Evolutionary conservation across 805 yeast genomes (phyloP), one percentile per base, ranked within the genome.

Genomic region (Kuraishia floccosa): DNA sequence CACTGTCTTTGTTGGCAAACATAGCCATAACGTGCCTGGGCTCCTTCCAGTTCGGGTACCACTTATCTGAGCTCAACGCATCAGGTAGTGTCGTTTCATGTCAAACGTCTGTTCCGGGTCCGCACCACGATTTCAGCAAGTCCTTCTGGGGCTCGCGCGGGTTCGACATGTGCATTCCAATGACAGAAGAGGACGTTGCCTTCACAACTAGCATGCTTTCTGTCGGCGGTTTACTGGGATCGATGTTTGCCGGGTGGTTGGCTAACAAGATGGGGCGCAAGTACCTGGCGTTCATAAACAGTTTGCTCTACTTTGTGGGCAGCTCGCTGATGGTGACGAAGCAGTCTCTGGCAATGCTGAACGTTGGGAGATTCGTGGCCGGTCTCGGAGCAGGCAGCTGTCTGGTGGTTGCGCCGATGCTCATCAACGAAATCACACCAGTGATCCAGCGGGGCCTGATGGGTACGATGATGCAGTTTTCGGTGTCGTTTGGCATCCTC

Each of bases 11-110:
- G n/a, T 15, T 15, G 9, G 14, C 19, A 19, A 29, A 16, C 20
- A 19, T 30, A 24, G 14, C 24, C 12, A 71, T 78, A 5, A 67
- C 74, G 12, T 77, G 86, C 40, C 47, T 82, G 17, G 89, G 87
- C 2, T 70, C 87, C 2, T 60, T 83, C 13, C 95, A 84, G 52
- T 85, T 76, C 49, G 95, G 95, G 3, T 82, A 81, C 51, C 94
- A 85, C 51, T 71, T 85, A 72, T 78, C 91, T 2, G 94, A 82
- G 49, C 63, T 85, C 47, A 85, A 85, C 53, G 86, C 93, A 7
- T 91, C 94, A 0, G 78, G 77, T 35, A 65, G 68, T 10, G 69
- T 69, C 19, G 58, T 83, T 29, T 68, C 81, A 6, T 84, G 94
- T 46, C 53, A 50, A 33, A 39, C 17, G 30, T 46, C 23, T 2